Evolutionary conservation across 371 early-diverging fungal species (phyloP).

Genomic region (Basidiobolus heterosporus): DNA sequence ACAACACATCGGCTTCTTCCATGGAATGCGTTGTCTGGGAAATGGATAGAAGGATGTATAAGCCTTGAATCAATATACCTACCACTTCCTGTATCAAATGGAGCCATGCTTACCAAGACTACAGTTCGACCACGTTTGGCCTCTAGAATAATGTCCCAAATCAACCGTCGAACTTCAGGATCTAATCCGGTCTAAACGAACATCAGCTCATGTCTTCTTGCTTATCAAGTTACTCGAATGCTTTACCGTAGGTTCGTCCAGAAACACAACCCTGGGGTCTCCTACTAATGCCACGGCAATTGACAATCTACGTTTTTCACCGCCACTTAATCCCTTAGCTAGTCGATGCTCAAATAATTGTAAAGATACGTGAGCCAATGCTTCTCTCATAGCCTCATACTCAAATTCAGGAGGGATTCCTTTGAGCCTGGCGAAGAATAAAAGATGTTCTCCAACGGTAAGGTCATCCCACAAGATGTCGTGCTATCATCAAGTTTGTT

Average conservation of each 20-base stretch:
- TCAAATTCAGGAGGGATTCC: slow-evolving; percentile 19
- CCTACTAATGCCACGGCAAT: slow-evolving; percentile 29
- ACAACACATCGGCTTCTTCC: slow-evolving; percentile 56
- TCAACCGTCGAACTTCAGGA: slow-evolving; percentile 44
- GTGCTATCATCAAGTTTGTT: not conserved
- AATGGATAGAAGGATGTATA: too few species aligned
- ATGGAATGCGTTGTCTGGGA: slow-evolving; percentile 39
- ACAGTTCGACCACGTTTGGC: slow-evolving; percentile 36
- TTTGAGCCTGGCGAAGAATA: slow-evolving; percentile 45
- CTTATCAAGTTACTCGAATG: not conserved
- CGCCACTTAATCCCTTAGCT: slow-evolving; percentile 26
- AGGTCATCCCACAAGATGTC: slow-evolving; percentile 27
- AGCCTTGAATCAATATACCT: too few species aligned
- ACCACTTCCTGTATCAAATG: too few species aligned
- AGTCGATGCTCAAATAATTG: slow-evolving; percentile 23
- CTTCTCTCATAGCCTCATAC: slow-evolving; percentile 18
- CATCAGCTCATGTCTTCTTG: slow-evolving; percentile 12
- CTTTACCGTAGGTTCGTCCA: slow-evolving; percentile 29
- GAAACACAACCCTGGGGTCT: slow-evolving; percentile 24
- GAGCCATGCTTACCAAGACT: slow-evolving; percentile 13
- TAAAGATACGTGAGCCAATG: slow-evolving; percentile 31
- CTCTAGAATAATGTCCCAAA: slow-evolving; percentile 45
- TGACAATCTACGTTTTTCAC: slow-evolving; percentile 31
- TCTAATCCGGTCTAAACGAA: slow-evolving; percentile 29
- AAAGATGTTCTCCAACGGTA: not conserved